phyloP scores from a whole-genome alignment of 2,329 filamentous ascomycete genomes.

The Colletotrichum shisoi region DNA sequence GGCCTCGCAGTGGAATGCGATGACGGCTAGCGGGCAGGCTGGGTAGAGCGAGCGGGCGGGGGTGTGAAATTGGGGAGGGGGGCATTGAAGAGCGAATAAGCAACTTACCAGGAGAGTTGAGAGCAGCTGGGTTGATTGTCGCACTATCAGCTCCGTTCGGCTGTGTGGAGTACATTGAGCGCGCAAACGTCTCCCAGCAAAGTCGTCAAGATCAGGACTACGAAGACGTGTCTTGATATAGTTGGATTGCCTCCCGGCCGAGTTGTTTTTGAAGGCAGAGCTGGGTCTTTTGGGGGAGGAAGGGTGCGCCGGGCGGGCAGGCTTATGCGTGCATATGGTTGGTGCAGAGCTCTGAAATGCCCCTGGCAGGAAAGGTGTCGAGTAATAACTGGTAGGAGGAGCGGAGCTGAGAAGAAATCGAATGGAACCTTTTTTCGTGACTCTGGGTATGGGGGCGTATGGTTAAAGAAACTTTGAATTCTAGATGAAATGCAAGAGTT shows the following conservation, averaged over 20 bases:
- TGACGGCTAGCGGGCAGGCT: constrained; percentile 36
- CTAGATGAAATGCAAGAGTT: constrained; percentile 38
- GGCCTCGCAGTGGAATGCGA: constrained; percentile 37
- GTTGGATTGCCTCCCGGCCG: constrained; percentile 57
- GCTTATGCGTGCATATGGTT: constrained; percentile 62
- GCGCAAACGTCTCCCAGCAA: constrained; percentile 48
- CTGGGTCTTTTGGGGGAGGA: constrained; percentile 44
- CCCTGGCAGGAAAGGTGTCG: constrained; percentile 33
- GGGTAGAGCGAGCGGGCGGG: constrained; percentile 25
- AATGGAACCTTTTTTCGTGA: constrained; percentile 36
- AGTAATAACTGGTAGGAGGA: constrained; percentile 30
- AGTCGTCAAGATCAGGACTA: constrained; percentile 53
- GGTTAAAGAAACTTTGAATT: constrained; percentile 34
- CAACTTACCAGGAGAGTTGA: constrained; percentile 78
- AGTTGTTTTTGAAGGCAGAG: constrained; percentile 46
- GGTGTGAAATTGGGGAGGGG: constrained; percentile 27
- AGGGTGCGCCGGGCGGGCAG: constrained; percentile 53
- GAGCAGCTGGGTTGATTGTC: constrained; percentile 88
- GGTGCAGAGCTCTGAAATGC: constrained; percentile 49
- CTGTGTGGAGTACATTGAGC: constrained; percentile 65
- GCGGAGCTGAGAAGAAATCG: constrained; percentile 31
- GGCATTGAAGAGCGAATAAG: constrained; percentile 42
- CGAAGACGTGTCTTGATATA: constrained; percentile 70
- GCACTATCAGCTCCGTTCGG: constrained; percentile 82
- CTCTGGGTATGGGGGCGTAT: constrained; percentile 33